Evolutionary conservation across 192 early-diverging fungal species (phyloP).

Genomic region (Backusella macrospora): DNA sequence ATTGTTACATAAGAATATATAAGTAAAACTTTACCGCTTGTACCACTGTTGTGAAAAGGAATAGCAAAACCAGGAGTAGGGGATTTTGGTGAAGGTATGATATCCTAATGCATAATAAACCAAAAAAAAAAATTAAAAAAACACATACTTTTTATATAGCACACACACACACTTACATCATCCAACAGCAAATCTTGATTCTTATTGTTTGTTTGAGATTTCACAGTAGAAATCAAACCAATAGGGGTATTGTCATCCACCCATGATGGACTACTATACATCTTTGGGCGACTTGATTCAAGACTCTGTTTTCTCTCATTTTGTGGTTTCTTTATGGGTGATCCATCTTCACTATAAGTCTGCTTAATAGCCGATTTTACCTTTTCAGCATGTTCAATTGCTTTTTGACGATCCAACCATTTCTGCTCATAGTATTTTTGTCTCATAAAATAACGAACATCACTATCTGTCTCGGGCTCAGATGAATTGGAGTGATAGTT

Average conservation of each 20-base stretch:
- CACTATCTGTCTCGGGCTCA: conserved; percentile 33
- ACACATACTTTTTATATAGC: not conserved
- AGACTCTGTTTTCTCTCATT: not conserved
- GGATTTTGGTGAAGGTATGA: conserved; percentile 8
- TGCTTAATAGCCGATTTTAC: conserved; percentile 7
- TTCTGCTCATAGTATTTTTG: conserved; percentile 43
- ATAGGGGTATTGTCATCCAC: conserved; percentile 23
- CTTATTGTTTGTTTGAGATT: not conserved
- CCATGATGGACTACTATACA: not conserved
- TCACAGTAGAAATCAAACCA: conserved; percentile 16
- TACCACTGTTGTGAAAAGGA: not conserved
- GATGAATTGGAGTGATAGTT: conserved; percentile 13
- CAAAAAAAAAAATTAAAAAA: not conserved
- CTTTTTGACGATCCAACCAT: conserved; percentile 29
- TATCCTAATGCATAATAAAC: not conserved
- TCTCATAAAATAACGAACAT: conserved; percentile 41
- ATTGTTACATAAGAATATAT: not conserved
- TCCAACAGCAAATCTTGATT: conserved; percentile 7
- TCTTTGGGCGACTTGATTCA: not conserved
- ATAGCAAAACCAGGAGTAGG: not conserved
- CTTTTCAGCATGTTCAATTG: conserved; percentile 14
- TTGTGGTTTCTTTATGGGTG: not conserved
- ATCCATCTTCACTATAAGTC: conserved; percentile 22
- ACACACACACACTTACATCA: not conserved
- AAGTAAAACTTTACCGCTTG: not conserved